Conservation (phyloP, 345 rosid species). For the Ailanthus altissimus region DNA sequence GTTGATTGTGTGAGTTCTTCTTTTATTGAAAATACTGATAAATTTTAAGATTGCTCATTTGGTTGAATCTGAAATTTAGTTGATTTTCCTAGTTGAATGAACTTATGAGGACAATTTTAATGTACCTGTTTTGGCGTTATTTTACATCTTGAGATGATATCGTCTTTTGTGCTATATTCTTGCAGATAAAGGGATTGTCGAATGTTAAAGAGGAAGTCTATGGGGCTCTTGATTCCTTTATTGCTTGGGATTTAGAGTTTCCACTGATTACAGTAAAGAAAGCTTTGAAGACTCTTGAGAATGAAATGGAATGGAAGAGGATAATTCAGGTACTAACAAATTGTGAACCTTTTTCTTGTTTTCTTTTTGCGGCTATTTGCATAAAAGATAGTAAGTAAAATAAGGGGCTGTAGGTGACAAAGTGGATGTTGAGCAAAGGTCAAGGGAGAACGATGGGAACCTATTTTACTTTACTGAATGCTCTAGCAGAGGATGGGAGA, state of each 20-base stretch:
- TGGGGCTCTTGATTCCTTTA: constrained; percentile 87
- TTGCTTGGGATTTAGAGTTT: constrained; percentile 97
- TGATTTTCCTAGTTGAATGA: background rate
- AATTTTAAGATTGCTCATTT: background rate
- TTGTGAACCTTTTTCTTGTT: background rate
- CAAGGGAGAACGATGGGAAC: constrained; percentile 95
- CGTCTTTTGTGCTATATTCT: background rate
- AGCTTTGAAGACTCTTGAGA: constrained; percentile 80
- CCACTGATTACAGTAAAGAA: constrained; percentile 83
- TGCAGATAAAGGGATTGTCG: constrained; percentile 68
- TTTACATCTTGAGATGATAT: constrained; percentile 15
- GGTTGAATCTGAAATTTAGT: background rate
- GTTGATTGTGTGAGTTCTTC: constrained; percentile 55
- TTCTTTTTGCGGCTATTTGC: background rate
- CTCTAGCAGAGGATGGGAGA: constrained; percentile 79
- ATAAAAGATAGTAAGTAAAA: background rate
- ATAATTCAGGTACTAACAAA: constrained; percentile 63
- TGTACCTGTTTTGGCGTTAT: constrained; percentile 8
- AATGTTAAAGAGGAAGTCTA: constrained; percentile 94
- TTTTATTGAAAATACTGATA: background rate
- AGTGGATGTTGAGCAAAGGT: constrained; percentile 98
- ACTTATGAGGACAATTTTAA: background rate
- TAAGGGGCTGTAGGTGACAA: constrained; percentile 52
- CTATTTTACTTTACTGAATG: constrained; percentile 73
- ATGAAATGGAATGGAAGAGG: constrained; percentile 83